Percentiles rank a stretch among this genome's conserved stretches.
Conservation (phyloP, 768 basidiomycete genomes). For the Tricholoma matsutake region DNA sequence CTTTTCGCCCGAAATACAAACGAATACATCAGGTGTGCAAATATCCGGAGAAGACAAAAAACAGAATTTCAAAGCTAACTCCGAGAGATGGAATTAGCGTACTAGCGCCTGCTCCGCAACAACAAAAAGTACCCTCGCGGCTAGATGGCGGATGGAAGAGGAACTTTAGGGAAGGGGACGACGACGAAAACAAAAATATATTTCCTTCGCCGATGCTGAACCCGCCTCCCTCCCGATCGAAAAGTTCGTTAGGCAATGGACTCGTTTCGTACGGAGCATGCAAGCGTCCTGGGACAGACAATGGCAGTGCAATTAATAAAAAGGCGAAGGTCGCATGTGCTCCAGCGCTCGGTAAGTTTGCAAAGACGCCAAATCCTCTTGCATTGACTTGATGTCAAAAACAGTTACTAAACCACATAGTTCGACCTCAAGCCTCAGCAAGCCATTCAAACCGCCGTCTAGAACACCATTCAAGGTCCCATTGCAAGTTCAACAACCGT, state of each 20-base stretch:
- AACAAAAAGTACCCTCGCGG: background rate
- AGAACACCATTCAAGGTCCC: conserved; percentile 11
- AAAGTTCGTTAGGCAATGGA: background rate
- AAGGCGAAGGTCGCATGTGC: conserved; percentile 31
- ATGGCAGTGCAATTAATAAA: conserved; percentile 19
- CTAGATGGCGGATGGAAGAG: conserved; percentile 5
- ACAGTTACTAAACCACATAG: conserved; percentile 47
- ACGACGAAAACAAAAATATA: background rate
- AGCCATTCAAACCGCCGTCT: conserved; percentile 50
- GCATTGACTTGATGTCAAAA: background rate
- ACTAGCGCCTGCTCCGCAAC: background rate
- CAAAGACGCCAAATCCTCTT: background rate
- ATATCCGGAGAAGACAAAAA: conserved; percentile 63
- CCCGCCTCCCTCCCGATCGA: background rate
- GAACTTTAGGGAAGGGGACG: conserved; percentile 3
- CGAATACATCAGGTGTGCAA: conserved; percentile 61
- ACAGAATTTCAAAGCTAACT: conserved; percentile 49
- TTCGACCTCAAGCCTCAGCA: conserved; percentile 39
- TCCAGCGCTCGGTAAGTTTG: conserved; percentile 30
- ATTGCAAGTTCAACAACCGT: conserved; percentile 8
- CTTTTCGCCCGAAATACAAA: background rate
- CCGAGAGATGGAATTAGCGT: conserved; percentile 19
- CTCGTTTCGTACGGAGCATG: conserved; percentile 1
- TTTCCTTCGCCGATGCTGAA: background rate
- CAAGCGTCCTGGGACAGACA: conserved; percentile 11